Conservation (phyloP, 2,329 filamentous ascomycete species). For the Rugonectria rugulosa region DNA sequence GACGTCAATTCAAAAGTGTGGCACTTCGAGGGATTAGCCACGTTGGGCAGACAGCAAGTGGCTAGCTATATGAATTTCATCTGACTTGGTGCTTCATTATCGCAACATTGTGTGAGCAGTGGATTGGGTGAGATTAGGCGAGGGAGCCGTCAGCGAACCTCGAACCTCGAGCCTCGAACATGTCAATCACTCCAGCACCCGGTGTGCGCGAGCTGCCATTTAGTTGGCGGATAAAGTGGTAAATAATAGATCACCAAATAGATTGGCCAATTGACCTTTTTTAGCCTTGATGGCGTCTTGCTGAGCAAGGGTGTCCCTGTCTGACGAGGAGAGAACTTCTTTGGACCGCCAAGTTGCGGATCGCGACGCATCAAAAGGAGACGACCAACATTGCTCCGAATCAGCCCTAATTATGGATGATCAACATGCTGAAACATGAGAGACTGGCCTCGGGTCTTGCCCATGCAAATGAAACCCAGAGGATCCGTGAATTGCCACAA, state of each 20-base stretch:
- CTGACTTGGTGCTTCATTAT: neutral
- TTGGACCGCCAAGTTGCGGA: neutral
- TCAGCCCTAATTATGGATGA: neutral
- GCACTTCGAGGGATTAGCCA: conserved; percentile 10
- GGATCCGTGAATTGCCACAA: neutral
- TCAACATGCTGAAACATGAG: neutral
- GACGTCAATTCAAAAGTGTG: conserved; percentile 1
- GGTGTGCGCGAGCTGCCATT: neutral
- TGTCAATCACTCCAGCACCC: no score
- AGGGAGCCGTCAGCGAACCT: neutral
- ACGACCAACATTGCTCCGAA: neutral
- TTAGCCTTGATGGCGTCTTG: neutral
- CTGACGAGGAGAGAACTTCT: neutral
- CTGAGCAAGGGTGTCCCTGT: neutral
- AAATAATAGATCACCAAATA: neutral
- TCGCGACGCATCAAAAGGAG: neutral
- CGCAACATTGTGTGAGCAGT: neutral
- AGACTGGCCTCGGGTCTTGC: neutral
- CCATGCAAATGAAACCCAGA: neutral
- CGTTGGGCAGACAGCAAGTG: neutral
- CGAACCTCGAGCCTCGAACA: neutral
- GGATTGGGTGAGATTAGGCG: neutral
- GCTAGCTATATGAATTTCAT: neutral
- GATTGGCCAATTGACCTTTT: neutral
- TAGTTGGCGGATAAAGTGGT: conserved; percentile 2